A percentile compares a stretch with the other conserved stretches of the same genome.
Conservation (phyloP, 208 protist genomes). For the Crithidia fasciculata region DNA sequence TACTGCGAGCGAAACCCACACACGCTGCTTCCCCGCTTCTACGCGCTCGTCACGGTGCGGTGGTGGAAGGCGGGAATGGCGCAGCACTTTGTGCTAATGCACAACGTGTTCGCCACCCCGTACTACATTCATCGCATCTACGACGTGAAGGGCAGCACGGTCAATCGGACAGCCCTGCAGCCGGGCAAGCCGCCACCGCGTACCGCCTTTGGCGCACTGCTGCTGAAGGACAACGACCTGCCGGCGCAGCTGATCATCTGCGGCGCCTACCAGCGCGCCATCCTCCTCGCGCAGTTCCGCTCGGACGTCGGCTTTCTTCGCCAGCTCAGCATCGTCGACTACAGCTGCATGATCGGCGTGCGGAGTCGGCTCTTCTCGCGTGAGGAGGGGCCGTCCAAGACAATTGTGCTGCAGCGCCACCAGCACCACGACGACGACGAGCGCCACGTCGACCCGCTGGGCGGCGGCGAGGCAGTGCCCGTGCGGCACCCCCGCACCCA, state of each 20-base stretch:
- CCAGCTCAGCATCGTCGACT: constrained; percentile 89
- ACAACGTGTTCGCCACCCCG: constrained; percentile 90
- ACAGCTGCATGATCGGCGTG: constrained; percentile 92
- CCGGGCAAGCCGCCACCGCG: constrained; percentile 61
- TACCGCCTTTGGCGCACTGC: constrained; percentile 78
- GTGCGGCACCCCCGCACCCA: constrained; percentile 1
- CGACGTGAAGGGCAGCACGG: constrained; percentile 92
- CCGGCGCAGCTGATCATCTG: constrained; percentile 86
- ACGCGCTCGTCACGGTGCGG: constrained; percentile 76
- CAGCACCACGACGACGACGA: constrained; percentile 16
- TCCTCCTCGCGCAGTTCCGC: constrained; percentile 88
- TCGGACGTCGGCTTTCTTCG: constrained; percentile 85
- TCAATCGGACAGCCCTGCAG: constrained; percentile 66
- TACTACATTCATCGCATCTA: constrained; percentile 92
- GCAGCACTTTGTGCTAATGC: constrained; percentile 91
- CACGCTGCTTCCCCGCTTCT: constrained; percentile 89
- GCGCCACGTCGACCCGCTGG: constrained; percentile 16
- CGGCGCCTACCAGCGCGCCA: constrained; percentile 66
- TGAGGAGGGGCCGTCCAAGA: constrained; percentile 70
- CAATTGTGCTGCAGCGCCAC: constrained; percentile 44
- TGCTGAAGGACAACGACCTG: constrained; percentile 91
- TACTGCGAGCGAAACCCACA: constrained; percentile 86
- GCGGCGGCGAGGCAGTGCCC: neutral
- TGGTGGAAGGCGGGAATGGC: constrained; percentile 52
- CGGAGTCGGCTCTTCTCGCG: constrained; percentile 79